phyloP scores from a whole-genome alignment of 1,284 basidiomycete species.

The Apiotrichum domesticum region DNA sequence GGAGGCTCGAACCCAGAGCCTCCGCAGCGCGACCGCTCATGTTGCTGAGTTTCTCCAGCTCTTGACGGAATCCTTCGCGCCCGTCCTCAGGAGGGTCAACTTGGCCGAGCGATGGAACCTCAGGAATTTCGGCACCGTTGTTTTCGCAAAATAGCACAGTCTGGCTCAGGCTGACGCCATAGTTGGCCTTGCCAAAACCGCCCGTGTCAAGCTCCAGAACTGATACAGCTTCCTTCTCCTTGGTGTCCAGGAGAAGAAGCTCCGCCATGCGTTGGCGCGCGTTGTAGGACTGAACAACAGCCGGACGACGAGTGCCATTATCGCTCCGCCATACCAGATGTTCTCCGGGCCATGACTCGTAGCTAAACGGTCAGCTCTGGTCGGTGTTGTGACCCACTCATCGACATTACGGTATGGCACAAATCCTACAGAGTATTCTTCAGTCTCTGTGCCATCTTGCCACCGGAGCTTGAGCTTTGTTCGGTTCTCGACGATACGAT shows the following conservation, averaged over 20 bases:
- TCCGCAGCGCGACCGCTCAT: constrained; percentile 9
- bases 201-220: constrained; percentile 76
- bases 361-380: constrained; percentile 10
- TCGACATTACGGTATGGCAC: constrained; percentile 64
- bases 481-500: constrained; percentile 63
- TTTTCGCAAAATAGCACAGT: constrained; percentile 61
- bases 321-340: constrained; percentile 80
- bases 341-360: constrained; percentile 68
- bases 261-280: constrained; percentile 64
- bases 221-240: constrained; percentile 61
- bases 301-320: constrained; percentile 56
- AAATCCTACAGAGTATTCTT: constrained; percentile 59
- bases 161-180: constrained; percentile 74
- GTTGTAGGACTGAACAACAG: constrained; percentile 72
- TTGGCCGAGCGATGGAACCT: constrained; percentile 36
- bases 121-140: constrained; percentile 30
- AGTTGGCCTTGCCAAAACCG: constrained; percentile 50
- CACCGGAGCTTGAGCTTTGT: constrained; percentile 71
- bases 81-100: constrained; percentile 24
- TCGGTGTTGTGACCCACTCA: constrained; percentile 31
- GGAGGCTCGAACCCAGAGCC: constrained; percentile 12
- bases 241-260: constrained; percentile 27
- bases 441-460: constrained; percentile 69
- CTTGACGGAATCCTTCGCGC: constrained; percentile 16
- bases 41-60: constrained; percentile 18